A percentile compares a stretch with the other conserved stretches of the same genome.
These are phyloP conservation scores for Leptodermis oblonga DNA, from an alignment of 257 asterid genomes.

Conservation along the genomic window DNA sequence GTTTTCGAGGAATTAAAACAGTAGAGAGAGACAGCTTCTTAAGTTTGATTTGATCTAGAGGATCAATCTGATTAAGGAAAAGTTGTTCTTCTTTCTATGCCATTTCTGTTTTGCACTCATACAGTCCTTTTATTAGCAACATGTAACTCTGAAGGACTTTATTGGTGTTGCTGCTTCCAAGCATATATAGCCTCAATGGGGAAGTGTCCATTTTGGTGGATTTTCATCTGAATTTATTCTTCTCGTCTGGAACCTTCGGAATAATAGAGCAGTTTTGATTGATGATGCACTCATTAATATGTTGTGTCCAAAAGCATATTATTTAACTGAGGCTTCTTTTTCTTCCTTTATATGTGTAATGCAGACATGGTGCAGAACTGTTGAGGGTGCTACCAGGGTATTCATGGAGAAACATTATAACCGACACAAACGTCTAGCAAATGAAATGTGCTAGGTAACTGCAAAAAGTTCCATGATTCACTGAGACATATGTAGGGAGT, in stretches of 20 bases:
- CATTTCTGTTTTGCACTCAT: not conserved
- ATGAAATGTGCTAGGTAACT: slow-evolving; percentile 38
- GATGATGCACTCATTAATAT: not conserved
- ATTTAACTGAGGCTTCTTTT: not conserved
- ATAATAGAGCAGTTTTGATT: not conserved
- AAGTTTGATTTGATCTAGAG: not conserved
- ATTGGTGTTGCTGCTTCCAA: not conserved
- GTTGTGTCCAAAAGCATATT: not conserved
- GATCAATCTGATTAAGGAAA: not conserved
- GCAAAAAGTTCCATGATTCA: not conserved
- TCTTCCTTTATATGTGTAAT: not conserved
- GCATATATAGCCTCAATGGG: not conserved
- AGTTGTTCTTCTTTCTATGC: not conserved
- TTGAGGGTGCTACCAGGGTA: slow-evolving; percentile 77
- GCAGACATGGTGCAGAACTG: slow-evolving; percentile 76
- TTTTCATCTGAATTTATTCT: not conserved
- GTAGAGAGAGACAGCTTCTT: not conserved
- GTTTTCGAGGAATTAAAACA: not conserved
- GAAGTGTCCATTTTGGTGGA: no score
- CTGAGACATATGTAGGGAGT: not conserved
- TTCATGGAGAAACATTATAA: slow-evolving; percentile 82
- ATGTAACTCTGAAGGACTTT: not conserved
- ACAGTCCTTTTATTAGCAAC: not conserved
- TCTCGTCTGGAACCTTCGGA: not conserved
- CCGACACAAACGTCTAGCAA: slow-evolving; percentile 63